Conservation (phyloP, 192 early-diverging fungal genomes). For the Oehlia diaphana region DNA sequence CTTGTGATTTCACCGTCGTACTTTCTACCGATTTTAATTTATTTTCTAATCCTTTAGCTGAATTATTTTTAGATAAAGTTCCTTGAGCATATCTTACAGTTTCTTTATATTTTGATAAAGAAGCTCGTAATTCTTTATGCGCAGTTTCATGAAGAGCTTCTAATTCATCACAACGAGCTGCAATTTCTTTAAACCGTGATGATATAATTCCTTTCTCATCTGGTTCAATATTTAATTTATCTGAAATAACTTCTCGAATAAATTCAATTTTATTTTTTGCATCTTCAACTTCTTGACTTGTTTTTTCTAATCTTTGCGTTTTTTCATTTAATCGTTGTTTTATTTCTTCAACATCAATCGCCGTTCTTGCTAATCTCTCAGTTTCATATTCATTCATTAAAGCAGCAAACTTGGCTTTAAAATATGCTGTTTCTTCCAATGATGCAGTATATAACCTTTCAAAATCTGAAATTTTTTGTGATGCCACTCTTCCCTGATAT, state of each 20-base stretch:
- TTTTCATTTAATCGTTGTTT: conserved; percentile 41
- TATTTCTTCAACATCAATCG: conserved; percentile 40
- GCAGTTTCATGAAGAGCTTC: conserved; percentile 30
- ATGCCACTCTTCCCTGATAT: conserved; percentile 28
- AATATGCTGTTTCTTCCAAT: conserved; percentile 53
- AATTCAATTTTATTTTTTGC: conserved; percentile 46
- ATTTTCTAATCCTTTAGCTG: background rate
- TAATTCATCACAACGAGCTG: conserved; percentile 32
- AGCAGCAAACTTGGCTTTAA: conserved; percentile 51
- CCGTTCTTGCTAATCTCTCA: conserved; percentile 40
- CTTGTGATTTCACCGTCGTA: conserved; percentile 10
- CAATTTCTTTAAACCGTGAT: conserved; percentile 21
- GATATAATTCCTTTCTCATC: conserved; percentile 5
- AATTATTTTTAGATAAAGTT: background rate
- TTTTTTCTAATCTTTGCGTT: conserved; percentile 40
- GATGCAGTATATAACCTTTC: conserved; percentile 50
- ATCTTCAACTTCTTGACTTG: conserved; percentile 46
- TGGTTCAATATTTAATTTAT: conserved; percentile 28
- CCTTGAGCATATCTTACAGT: conserved; percentile 10
- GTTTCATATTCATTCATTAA: conserved; percentile 40
- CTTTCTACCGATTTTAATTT: conserved; percentile 9
- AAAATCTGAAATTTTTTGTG: conserved; percentile 34
- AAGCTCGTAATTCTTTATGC: conserved; percentile 24
- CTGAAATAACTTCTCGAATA: conserved; percentile 46
- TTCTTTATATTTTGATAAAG: conserved; percentile 26